Percentiles rank a stretch among this genome's conserved stretches.
phyloP scores from a whole-genome alignment of 2,329 filamentous ascomycete species.

The Cladophialophora immunda region DNA sequence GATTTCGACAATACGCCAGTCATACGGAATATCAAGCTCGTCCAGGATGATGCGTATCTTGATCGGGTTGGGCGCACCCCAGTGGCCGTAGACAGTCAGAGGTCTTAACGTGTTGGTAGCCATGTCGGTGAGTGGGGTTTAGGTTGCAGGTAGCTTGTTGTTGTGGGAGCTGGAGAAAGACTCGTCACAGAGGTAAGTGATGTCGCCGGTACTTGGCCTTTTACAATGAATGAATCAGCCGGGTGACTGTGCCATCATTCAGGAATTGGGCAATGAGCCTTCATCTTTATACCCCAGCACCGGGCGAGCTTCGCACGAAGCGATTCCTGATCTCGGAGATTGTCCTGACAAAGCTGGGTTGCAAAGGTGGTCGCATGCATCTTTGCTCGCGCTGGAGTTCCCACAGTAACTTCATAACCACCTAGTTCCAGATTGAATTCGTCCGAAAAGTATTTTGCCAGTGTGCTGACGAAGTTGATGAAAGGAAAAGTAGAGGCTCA shows the following conservation, averaged over 20 bases:
- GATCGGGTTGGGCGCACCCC: constrained; percentile 22
- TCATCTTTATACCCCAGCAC: background rate
- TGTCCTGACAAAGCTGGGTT: background rate
- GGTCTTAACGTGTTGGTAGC: background rate
- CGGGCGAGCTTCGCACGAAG: background rate
- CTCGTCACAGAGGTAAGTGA: background rate
- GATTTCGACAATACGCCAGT: constrained; percentile 35
- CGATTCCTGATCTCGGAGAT: background rate
- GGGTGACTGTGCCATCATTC: background rate
- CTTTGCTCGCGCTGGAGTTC: background rate
- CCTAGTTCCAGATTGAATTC: background rate
- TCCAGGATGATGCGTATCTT: constrained; percentile 45
- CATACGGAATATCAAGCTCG: constrained; percentile 46
- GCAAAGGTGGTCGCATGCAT: background rate
- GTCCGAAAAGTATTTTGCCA: background rate
- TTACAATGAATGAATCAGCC: background rate
- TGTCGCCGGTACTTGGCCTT: background rate
- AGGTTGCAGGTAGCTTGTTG: background rate
- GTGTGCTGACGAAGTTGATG: background rate
- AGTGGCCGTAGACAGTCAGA: constrained; percentile 16
- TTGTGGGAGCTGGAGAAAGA: background rate
- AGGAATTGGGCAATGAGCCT: background rate
- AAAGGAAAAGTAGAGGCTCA: background rate
- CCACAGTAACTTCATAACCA: background rate
- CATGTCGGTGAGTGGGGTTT: background rate